phyloP scores from a whole-genome alignment of 2,329 filamentous ascomycete genomes.

The Pseudogymnoascus sp. region DNA sequence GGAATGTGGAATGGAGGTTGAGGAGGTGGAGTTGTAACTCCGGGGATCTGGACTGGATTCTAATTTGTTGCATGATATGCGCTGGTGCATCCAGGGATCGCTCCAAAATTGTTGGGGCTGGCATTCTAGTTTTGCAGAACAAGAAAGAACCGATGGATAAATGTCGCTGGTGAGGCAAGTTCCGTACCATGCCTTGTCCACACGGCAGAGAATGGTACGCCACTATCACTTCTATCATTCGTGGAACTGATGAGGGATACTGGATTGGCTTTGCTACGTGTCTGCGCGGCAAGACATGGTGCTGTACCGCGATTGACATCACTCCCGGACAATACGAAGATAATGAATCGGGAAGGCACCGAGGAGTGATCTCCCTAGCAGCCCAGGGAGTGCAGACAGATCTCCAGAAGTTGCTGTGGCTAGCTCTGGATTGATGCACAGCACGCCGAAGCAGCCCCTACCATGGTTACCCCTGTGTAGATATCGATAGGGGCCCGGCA shows the following conservation, averaged over 20 bases:
- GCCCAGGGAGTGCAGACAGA: neutral
- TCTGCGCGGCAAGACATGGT: neutral
- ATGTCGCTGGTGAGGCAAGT: neutral
- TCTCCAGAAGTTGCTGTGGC: neutral
- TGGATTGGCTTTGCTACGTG: neutral
- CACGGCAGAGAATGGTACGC: neutral
- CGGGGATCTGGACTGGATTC: neutral
- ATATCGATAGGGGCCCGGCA: neutral
- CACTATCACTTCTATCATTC: neutral
- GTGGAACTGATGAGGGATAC: neutral
- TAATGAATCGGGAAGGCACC: neutral
- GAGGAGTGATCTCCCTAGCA: neutral
- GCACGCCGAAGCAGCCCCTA: neutral
- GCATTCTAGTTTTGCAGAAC: neutral
- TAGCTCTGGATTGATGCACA: neutral
- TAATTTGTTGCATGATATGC: neutral
- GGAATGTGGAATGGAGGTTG: conserved; percentile 70
- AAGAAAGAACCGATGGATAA: neutral
- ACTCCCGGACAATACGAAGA: neutral
- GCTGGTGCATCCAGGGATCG: neutral
- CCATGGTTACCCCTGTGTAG: neutral
- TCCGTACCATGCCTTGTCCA: neutral
- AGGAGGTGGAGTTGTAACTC: conserved; percentile 45
- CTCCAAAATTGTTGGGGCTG: neutral
- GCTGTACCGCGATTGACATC: neutral